Percentiles rank a stretch among this genome's conserved stretches.
Evolutionary conservation across 2,329 filamentous ascomycete species (phyloP).

Genomic region (Sclerotinia trifoliorum): DNA sequence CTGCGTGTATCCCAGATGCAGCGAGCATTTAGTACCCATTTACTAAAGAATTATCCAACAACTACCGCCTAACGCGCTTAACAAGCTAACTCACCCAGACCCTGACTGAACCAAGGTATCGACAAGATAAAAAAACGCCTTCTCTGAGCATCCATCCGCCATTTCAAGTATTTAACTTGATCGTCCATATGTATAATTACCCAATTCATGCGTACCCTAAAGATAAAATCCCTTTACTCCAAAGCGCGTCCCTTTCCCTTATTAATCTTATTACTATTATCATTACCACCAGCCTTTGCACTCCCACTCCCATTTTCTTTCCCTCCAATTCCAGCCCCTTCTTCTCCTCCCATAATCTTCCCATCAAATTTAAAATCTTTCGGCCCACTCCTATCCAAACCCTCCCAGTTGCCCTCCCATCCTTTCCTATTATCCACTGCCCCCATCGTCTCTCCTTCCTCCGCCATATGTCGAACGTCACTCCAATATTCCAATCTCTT

Average conservation of each 20-base stretch:
- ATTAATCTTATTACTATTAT: not conserved
- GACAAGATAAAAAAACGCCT: not conserved
- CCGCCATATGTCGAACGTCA: conserved; percentile 70
- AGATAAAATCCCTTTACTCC: not conserved
- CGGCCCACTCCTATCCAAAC: conserved; percentile 37
- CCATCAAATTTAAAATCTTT: conserved; percentile 35
- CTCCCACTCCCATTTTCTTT: conserved; percentile 18
- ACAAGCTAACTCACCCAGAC: not conserved
- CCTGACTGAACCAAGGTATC: conserved; percentile 2
- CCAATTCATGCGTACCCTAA: not conserved
- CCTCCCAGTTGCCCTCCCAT: conserved; percentile 37
- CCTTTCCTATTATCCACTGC: conserved; percentile 36
- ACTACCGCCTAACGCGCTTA: not conserved
- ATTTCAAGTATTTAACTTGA: not conserved
- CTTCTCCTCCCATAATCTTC: conserved; percentile 29
- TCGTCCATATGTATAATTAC: not conserved
- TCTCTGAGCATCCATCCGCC: not conserved
- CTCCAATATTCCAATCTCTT: conserved; percentile 84
- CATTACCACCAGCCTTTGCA: conserved; percentile 27
- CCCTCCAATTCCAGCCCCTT: conserved; percentile 24
- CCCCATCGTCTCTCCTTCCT: conserved; percentile 43
- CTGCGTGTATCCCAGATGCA: too few relatives aligned
- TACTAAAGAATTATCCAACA: not conserved
- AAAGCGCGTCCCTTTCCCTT: conserved; percentile 6
- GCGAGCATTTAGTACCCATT: not conserved